phyloP scores from a whole-genome alignment of 2,329 filamentous ascomycete genomes.

The Cladophialophora immunda region DNA sequence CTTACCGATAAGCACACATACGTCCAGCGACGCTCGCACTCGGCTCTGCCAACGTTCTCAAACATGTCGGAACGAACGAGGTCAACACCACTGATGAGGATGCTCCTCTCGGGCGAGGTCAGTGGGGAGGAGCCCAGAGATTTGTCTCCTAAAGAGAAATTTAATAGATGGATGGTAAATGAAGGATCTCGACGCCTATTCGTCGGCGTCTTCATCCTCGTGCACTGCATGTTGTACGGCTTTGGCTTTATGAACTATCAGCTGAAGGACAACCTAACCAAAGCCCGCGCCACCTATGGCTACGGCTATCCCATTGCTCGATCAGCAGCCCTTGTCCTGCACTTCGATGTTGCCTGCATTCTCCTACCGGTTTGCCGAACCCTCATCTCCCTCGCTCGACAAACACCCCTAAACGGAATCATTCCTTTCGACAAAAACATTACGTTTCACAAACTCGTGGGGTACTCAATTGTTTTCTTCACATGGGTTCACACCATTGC shows the following conservation, averaged over 20 bases:
- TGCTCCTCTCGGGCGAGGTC: conserved; percentile 85
- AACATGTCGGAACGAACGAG: conserved; percentile 69
- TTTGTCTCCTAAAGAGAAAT: conserved; percentile 73
- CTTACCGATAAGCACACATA: conserved; percentile 31
- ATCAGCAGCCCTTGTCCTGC: conserved; percentile 77
- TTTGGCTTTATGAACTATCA: conserved; percentile 84
- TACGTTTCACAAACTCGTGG: conserved; percentile 83
- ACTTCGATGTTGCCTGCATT: conserved; percentile 82
- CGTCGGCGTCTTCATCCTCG: conserved; percentile 75
- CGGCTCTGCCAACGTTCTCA: conserved; percentile 18
- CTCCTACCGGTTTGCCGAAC: conserved; percentile 78
- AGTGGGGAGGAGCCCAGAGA: conserved; percentile 75
- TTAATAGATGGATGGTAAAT: conserved; percentile 89
- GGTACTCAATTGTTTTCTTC: conserved; percentile 89
- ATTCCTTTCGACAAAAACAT: conserved; percentile 70
- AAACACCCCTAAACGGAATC: conserved; percentile 84
- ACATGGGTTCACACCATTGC: conserved; percentile 88
- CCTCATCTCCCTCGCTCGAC: conserved; percentile 79
- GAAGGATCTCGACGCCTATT: conserved; percentile 85
- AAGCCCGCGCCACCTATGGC: conserved; percentile 73
- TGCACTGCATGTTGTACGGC: conserved; percentile 78
- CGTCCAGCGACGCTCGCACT: background rate
- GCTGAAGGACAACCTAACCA: conserved; percentile 75
- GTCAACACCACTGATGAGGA: conserved; percentile 83
- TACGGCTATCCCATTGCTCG: conserved; percentile 80